Evolutionary conservation across 2,329 filamentous ascomycete species (phyloP).

Genomic region (Hypoxylon rubiginosum): DNA sequence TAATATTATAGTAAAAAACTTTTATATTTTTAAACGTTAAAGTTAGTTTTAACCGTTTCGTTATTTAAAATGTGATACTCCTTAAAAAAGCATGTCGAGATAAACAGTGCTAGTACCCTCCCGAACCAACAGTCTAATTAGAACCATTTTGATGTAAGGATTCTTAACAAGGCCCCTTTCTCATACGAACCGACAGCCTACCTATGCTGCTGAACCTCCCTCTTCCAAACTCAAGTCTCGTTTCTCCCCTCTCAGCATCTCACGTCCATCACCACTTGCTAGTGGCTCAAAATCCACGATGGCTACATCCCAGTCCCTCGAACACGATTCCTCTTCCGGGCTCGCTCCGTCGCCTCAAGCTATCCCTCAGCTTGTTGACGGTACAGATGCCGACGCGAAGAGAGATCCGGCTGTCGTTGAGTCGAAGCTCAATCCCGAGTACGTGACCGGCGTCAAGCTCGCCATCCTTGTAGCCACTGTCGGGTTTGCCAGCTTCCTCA

Average conservation of each 20-base stretch:
- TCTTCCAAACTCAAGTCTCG: neutral
- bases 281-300: neutral
- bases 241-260: neutral
- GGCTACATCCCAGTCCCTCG: neutral
- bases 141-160: no score
- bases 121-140: no score
- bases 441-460: conserved; percentile 1
- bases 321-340: neutral
- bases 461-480: neutral
- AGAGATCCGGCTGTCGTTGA: neutral
- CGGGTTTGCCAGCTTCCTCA: neutral
- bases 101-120: no score
- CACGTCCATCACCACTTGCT: neutral
- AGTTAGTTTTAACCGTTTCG: no score
- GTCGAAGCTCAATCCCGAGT: neutral
- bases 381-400: neutral
- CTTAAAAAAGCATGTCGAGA: no score
- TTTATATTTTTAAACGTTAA: no score
- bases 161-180: neutral
- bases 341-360: neutral
- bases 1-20: no score
- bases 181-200: neutral
- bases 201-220: neutral
- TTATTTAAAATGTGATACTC: no score
- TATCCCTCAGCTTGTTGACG: neutral